Evolutionary conservation across 139 green algal species (phyloP).

Genomic region (Trebouxia sp.): DNA sequence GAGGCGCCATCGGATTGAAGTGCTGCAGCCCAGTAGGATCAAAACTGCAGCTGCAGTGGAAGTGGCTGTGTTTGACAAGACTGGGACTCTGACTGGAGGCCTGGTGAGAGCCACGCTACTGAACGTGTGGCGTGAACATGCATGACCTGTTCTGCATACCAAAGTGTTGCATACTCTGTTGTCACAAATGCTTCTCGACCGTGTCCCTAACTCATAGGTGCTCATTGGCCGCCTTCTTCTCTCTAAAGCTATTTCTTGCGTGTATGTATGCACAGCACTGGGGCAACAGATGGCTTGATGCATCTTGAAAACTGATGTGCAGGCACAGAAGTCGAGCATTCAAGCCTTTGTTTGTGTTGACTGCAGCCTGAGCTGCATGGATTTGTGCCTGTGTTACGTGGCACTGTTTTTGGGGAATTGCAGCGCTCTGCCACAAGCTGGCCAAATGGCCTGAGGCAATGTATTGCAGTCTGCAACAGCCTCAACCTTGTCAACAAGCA

Average conservation of each 20-base stretch:
- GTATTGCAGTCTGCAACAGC: neutral
- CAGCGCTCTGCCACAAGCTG: neutral
- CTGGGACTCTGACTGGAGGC: neutral
- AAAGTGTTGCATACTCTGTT: neutral
- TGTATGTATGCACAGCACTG: no score
- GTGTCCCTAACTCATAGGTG: no score
- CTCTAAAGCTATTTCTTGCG: no score
- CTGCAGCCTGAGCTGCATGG: neutral
- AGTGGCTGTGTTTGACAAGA: slow-evolving; percentile 1
- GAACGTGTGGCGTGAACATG: neutral
- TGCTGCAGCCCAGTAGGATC: neutral
- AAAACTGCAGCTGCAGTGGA: neutral
- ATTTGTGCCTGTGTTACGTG: neutral
- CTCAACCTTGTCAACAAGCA: neutral
- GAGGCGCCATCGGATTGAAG: neutral
- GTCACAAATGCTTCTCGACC: neutral
- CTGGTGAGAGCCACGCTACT: neutral
- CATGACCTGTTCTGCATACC: neutral
- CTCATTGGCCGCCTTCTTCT: no score
- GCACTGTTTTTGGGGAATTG: neutral
- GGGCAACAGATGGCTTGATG: no score
- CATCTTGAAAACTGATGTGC: no score
- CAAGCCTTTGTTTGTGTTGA: no score
- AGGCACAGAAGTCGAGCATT: no score
- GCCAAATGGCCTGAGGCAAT: neutral